Evolutionary conservation across 176 grass and related monocot species (phyloP), one percentile per base, ranked within the genome.

Genomic region (Oropetium thomaeum): DNA sequence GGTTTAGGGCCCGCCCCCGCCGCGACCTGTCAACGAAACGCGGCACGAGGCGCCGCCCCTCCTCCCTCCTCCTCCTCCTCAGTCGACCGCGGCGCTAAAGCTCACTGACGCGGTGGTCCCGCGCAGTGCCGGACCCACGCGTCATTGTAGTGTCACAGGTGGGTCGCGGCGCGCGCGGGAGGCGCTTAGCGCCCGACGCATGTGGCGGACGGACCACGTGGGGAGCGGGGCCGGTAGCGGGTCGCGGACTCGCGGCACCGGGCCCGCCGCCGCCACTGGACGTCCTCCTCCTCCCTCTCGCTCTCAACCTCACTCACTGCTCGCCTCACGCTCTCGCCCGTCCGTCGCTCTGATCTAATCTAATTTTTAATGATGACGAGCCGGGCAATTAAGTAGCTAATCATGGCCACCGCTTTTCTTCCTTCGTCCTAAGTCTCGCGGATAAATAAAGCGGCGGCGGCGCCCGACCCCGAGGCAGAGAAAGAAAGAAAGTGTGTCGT

Each of bases 81-180:
- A n/a, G n/a, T n/a, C n/a, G n/a, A n/a, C n/a, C n/a, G n/a, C n/a
- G n/a, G n/a, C n/a, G n/a, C n/a, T n/a, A n/a, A n/a, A 0, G 0
- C 2, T 60, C 60, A 0, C 81, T 8, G 65, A 69, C 73, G 0
- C 0, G 0, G 0, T 0, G 52, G 45, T 0, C 62, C 53, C 14
- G 1, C 1, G 0, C 0, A 0, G 0, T 0, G 0, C 0, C 0
- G 17, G 49, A 0, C 76, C 75, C 25, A 0, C 35, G 0, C 60
- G 70, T 55, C 84, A 63, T 47, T 0, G 38, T 20, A 0, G 1
- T 23, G 3, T 12, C 1, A 1, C 35, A 38, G 35, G 5, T n/a
- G 49, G 49, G 2, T 22, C 20, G 1, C 20, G 20, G 49, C 22
- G 20, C 49, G 20, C 20, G 20, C 20, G 1, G 20, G 49, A 52